phyloP scores from a whole-genome alignment of 768 basidiomycete genomes.

The Lentinula guzmanii region DNA sequence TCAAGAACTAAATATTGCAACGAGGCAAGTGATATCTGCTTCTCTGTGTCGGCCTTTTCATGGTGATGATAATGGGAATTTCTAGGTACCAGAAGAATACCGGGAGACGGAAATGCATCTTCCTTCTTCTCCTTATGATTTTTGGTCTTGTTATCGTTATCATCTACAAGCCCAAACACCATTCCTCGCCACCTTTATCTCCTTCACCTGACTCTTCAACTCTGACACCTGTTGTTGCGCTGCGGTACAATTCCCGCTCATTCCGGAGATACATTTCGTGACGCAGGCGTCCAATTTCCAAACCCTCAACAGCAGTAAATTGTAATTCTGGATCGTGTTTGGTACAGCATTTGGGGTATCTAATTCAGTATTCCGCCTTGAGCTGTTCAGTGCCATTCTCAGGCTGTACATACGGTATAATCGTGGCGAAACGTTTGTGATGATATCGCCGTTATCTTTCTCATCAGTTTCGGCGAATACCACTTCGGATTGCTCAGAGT shows the following conservation, averaged over 20 bases:
- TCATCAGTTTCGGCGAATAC: neutral
- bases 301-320: neutral
- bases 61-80: neutral
- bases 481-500: neutral
- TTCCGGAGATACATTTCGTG: neutral
- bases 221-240: constrained; percentile 15
- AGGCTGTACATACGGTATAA: neutral
- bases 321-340: neutral
- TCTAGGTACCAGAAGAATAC: constrained; percentile 90
- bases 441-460: neutral
- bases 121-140: constrained; percentile 85
- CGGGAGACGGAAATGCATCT: constrained; percentile 88
- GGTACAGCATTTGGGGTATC: neutral
- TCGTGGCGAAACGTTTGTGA: neutral
- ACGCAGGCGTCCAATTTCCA: neutral
- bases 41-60: neutral
- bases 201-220: constrained; percentile 8
- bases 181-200: constrained; percentile 25
- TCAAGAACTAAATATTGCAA: constrained; percentile 77
- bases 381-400: neutral
- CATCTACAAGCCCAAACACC: constrained; percentile 85
- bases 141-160: constrained; percentile 82
- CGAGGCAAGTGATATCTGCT: constrained; percentile 45
- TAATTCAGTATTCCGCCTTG: neutral
- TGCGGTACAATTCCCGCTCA: neutral